Conservation (phyloP, 1,284 basidiomycete genomes). For the Wallemia mellicola region DNA sequence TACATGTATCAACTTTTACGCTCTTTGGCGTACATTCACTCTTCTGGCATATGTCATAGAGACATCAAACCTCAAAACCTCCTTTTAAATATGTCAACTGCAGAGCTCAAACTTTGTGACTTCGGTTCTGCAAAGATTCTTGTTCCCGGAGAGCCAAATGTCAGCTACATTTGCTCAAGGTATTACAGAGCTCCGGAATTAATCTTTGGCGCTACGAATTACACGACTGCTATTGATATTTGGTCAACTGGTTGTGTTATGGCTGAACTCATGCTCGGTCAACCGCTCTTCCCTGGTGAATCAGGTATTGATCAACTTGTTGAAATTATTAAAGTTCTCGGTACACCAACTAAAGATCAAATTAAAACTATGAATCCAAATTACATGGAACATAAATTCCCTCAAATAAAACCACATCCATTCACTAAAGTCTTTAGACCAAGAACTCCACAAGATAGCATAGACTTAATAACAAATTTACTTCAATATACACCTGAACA, state of each 20-base stretch:
- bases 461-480: conserved; percentile 76
- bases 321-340: conserved; percentile 98
- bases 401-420: conserved; percentile 92
- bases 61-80: conserved; percentile 99
- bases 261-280: conserved; percentile 97
- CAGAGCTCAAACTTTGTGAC: conserved; percentile 90
- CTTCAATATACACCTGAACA: conserved; percentile 90
- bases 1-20: conserved; percentile 95
- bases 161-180: conserved; percentile 97
- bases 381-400: conserved; percentile 99
- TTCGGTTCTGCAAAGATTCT: conserved; percentile 98
- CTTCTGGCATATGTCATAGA: conserved; percentile 86
- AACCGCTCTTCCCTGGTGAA: conserved; percentile 95
- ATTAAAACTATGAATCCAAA: conserved; percentile 99
- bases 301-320: conserved; percentile 99
- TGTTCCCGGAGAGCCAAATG: conserved; percentile 89
- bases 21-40: conserved; percentile 91
- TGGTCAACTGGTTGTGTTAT: conserved; percentile 99
- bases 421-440: conserved; percentile 97
- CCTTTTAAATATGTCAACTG: conserved; percentile 80
- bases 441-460: conserved; percentile 79
- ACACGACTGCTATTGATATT: conserved; percentile 99
- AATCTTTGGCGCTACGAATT: conserved; percentile 98
- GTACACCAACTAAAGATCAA: conserved; percentile 90
- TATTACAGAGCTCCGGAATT: conserved; percentile 98